phyloP scores from a whole-genome alignment of 768 basidiomycete genomes.

The Tephrocybe sp. region DNA sequence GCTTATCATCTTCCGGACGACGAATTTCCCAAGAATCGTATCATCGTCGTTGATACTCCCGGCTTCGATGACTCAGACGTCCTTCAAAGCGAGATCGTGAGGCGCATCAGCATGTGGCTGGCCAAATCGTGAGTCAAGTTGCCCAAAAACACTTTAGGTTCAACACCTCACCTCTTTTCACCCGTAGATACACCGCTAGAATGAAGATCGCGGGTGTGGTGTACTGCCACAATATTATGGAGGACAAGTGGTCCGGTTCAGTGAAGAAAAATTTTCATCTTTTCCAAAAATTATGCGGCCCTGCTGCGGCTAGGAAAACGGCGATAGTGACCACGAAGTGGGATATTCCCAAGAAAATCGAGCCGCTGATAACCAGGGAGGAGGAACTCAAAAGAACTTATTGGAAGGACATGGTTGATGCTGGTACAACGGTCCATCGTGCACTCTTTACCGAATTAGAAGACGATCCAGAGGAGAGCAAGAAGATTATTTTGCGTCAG shows the following conservation, averaged over 20 bases:
- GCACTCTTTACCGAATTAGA: too few species aligned
- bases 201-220: neutral
- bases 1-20: too few species aligned
- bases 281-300: too few species aligned
- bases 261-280: neutral
- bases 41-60: too few species aligned
- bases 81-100: too few species aligned
- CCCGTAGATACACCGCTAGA: neutral
- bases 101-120: too few species aligned
- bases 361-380: neutral
- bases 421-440: too few species aligned
- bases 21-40: too few species aligned
- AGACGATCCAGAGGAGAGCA: too few species aligned
- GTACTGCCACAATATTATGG: neutral
- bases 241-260: neutral
- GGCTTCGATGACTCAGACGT: too few species aligned
- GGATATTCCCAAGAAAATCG: neutral
- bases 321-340: neutral
- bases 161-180: neutral
- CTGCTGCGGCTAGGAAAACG: neutral
- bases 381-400: neutral
- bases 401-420: neutral
- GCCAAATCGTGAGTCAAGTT: neutral
- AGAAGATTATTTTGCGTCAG: too few species aligned
- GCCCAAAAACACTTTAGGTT: too few species aligned